Conservation (phyloP, 2,329 filamentous ascomycete genomes). For the Ophiostoma australiae region DNA sequence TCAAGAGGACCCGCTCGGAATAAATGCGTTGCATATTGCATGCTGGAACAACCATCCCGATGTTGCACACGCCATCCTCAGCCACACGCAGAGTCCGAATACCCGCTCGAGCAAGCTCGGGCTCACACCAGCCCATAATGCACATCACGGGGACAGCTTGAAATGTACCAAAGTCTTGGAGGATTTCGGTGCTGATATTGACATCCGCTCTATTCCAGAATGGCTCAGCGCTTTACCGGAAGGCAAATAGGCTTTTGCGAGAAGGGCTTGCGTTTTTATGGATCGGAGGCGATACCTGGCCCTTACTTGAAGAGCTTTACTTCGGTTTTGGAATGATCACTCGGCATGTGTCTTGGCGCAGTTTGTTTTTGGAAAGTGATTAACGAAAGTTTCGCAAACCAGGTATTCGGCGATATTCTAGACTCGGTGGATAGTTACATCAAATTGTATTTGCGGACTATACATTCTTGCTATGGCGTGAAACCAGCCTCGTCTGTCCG, state of each 20-base stretch:
- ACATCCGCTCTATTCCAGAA: neutral
- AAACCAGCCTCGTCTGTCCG: no score
- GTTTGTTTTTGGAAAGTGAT: no score
- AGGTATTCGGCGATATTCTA: no score
- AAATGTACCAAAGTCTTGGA: neutral
- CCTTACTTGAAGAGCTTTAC: neutral
- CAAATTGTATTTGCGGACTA: no score
- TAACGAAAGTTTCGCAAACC: no score
- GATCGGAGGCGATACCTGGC: fast-evolving
- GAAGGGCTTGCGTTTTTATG: neutral
- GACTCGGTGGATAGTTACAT: no score
- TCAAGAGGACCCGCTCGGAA: neutral
- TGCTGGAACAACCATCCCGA: neutral
- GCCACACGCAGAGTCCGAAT: neutral
- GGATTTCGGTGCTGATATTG: neutral
- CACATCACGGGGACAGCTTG: neutral
- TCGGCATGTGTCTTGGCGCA: no score
- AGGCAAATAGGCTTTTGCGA: neutral
- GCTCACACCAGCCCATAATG: neutral
- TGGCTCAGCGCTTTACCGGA: neutral
- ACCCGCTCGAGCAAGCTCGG: neutral
- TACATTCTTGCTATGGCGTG: no score
- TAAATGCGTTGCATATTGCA: neutral
- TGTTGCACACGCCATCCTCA: neutral
- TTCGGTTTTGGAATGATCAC: no score